phyloP scores from a whole-genome alignment of 257 asterid genomes.

The Penstemon eatonii region DNA sequence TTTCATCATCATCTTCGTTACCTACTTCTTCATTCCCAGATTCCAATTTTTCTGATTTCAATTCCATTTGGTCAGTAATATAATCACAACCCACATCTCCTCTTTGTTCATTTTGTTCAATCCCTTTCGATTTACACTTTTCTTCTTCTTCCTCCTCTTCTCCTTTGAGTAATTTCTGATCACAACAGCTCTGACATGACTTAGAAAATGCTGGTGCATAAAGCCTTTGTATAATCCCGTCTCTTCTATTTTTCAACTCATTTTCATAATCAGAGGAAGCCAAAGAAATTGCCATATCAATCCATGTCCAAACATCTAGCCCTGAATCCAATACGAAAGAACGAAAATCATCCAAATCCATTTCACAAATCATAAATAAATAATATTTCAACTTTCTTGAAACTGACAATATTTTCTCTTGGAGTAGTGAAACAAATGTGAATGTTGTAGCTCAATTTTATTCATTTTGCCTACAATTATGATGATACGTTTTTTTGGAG shows the following conservation, averaged over 20 bases:
- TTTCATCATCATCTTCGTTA: neutral
- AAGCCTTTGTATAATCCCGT: constrained; percentile 50
- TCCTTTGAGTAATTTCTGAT: neutral
- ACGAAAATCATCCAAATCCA: constrained; percentile 55
- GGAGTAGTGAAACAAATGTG: too few relatives aligned
- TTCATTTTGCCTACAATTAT: too few relatives aligned
- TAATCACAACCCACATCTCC: constrained; percentile 12
- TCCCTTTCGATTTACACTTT: neutral
- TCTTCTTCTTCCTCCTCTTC: neutral
- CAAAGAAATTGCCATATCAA: constrained; percentile 47
- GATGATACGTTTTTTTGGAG: too few relatives aligned
- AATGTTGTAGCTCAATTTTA: too few relatives aligned
- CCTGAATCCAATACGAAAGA: constrained; percentile 47
- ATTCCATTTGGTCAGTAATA: neutral
- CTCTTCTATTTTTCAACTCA: constrained; percentile 45
- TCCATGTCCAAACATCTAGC: constrained; percentile 51
- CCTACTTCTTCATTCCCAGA: constrained; percentile 2
- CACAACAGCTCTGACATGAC: constrained; percentile 27
- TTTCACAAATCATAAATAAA: neutral
- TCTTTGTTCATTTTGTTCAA: neutral
- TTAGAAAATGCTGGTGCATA: constrained; percentile 27
- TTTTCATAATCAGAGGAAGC: constrained; percentile 44
- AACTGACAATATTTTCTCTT: too few relatives aligned
- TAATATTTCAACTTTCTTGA: too few relatives aligned
- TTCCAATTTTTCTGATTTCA: constrained; percentile 1